These are phyloP conservation scores for Marsdenia floribunda DNA, from an alignment of 257 asterid genomes.

Conservation along the genomic window DNA sequence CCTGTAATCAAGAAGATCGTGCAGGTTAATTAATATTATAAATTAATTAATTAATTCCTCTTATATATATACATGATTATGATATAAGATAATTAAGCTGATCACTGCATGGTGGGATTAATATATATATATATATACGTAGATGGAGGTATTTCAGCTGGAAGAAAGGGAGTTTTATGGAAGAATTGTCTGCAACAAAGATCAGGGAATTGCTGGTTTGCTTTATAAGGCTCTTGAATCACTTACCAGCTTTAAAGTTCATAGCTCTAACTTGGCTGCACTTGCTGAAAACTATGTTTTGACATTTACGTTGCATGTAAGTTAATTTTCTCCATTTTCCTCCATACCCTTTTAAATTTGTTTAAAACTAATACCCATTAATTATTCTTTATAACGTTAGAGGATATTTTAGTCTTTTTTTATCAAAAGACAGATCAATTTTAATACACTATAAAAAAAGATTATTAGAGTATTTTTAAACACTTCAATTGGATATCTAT, in stretches of 20 bases:
- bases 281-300: conserved; percentile 39
- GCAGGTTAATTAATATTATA: conserved; percentile 31
- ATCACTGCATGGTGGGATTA: background rate
- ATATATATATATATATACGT: background rate
- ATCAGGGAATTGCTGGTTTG: conserved; percentile 42
- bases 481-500: too few relatives aligned
- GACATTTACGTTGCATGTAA: conserved; percentile 63
- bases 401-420: too few relatives aligned
- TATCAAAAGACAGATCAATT: too few relatives aligned
- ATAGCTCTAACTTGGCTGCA: conserved; percentile 50
- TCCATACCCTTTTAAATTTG: too few relatives aligned
- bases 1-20: conserved; percentile 46
- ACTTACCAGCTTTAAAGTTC: conserved; percentile 38
- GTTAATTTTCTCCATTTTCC: conserved; percentile 6
- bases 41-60: background rate
- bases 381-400: too few relatives aligned
- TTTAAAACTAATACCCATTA: too few relatives aligned
- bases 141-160: conserved; percentile 63
- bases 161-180: conserved; percentile 58
- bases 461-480: too few relatives aligned
- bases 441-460: too few relatives aligned
- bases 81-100: too few relatives aligned
- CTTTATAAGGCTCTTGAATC: conserved; percentile 61
- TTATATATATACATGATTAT: too few relatives aligned
- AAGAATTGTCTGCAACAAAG: conserved; percentile 42